Conservation (phyloP, 2,329 filamentous ascomycete species). For the Diaporthe sp. region DNA sequence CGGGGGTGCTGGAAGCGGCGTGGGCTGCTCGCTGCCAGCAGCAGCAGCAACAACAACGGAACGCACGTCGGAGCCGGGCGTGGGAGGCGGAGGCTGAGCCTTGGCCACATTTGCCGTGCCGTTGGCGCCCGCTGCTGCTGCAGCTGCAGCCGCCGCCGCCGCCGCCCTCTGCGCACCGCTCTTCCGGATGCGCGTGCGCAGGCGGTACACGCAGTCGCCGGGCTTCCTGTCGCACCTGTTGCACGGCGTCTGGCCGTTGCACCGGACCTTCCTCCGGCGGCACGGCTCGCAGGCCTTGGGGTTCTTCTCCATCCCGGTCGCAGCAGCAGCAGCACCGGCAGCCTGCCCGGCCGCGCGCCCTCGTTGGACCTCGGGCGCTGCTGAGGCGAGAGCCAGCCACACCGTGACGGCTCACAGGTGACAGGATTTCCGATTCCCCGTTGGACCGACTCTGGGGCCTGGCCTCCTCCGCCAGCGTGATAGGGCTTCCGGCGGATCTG, state of each 20-base stretch:
- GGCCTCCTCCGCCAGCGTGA: neutral
- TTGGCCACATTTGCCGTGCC: neutral
- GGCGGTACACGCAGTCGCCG: constrained; percentile 41
- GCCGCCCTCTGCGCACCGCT: constrained; percentile 29
- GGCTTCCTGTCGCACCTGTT: constrained; percentile 41
- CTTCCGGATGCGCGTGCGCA: constrained; percentile 42
- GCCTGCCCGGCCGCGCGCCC: neutral
- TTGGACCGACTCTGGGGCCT: neutral
- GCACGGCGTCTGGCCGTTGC: constrained; percentile 41
- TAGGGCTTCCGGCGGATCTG: neutral
- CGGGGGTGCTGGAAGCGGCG: neutral
- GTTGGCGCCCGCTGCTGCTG: neutral
- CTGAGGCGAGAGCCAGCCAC: constrained; percentile 13
- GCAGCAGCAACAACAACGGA: neutral
- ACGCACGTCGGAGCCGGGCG: neutral
- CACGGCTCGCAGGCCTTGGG: constrained; percentile 43
- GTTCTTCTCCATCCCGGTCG: constrained; percentile 41
- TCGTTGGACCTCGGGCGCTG: neutral
- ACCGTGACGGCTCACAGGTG: neutral
- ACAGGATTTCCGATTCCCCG: neutral
- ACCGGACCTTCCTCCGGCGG: constrained; percentile 41
- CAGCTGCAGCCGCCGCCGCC: constrained; percentile 8
- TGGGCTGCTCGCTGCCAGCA: constrained; percentile 9
- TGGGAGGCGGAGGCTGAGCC: neutral
- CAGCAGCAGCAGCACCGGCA: neutral